phyloP scores from a whole-genome alignment of 164 flowering plant species.

The Vitis labrusca region DNA sequence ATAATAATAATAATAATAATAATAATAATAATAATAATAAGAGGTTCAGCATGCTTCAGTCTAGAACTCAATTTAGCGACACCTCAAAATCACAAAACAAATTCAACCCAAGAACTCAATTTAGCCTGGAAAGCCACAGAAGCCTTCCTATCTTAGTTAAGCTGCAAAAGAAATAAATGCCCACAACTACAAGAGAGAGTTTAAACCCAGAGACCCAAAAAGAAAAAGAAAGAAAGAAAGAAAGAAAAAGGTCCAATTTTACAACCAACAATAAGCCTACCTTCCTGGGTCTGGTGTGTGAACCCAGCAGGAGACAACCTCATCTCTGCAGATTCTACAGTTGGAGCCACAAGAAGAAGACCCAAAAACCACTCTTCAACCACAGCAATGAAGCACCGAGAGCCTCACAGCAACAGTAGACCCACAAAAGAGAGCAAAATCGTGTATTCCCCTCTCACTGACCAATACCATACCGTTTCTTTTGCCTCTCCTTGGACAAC shows the following conservation, averaged over 20 bases:
- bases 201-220: not conserved
- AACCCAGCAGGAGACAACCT: conserved; percentile 70
- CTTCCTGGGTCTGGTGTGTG: conserved; percentile 68
- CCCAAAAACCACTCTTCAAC: conserved; percentile 5
- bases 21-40: no score
- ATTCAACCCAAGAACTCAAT: not conserved
- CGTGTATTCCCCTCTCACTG: conserved; percentile 5
- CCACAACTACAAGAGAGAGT: no score
- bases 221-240: not conserved
- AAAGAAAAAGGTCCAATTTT: not conserved
- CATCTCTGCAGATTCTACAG: conserved; percentile 34
- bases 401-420: conserved; percentile 4
- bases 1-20: no score
- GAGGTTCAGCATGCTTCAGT: no score
- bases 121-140: not conserved
- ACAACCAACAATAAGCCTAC: conserved; percentile 28
- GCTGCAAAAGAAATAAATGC: no score
- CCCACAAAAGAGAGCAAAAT: conserved; percentile 1
- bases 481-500: not conserved
- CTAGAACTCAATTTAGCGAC: not conserved
- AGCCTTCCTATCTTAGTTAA: no score
- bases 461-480: conserved; percentile 20
- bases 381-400: conserved; percentile 11
- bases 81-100: not conserved
- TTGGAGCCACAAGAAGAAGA: conserved; percentile 4